Evolutionary conservation across 2,329 filamentous ascomycete species (phyloP).

Genomic region (Raffaelea albimanens): DNA sequence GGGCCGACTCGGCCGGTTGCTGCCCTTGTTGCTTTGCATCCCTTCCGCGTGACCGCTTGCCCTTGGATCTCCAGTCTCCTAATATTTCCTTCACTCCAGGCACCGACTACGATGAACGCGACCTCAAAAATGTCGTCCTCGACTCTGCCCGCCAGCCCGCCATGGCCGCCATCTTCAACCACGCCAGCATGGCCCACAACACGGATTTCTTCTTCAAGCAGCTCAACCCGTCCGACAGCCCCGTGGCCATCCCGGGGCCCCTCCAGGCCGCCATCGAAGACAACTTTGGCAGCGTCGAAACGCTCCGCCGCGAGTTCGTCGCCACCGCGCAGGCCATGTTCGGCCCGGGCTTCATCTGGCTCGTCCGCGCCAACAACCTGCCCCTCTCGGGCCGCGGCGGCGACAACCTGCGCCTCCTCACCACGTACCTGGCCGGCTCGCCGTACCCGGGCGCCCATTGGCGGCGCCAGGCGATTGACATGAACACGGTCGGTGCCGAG

Average conservation of each 20-base stretch:
- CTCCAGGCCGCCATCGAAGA: conserved; percentile 53
- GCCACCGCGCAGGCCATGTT: conserved; percentile 84
- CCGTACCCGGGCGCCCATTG: conserved; percentile 81
- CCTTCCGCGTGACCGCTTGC: too few relatives aligned
- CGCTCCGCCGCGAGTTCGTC: conserved; percentile 70
- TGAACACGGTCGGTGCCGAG: conserved; percentile 46
- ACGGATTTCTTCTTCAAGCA: conserved; percentile 72
- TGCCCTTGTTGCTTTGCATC: conserved; percentile 2
- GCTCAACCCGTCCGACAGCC: conserved; percentile 18
- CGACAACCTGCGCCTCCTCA: conserved; percentile 54
- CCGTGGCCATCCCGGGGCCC: conserved; percentile 36
- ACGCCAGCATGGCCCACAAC: conserved; percentile 94
- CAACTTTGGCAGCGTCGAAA: conserved; percentile 75
- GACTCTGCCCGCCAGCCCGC: conserved; percentile 69
- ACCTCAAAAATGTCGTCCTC: conserved; percentile 60
- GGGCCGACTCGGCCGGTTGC: not conserved
- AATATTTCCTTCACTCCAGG: conserved; percentile 33
- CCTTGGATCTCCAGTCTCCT: too few relatives aligned
- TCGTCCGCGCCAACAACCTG: conserved; percentile 47
- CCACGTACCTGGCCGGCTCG: conserved; percentile 85
- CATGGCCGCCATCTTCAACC: conserved; percentile 79
- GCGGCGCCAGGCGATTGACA: conserved; percentile 59
- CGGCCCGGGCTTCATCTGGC: conserved; percentile 94
- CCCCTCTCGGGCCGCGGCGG: conserved; percentile 11
- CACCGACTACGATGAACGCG: conserved; percentile 46